These are phyloP conservation scores for Neurospora tetrasperma DNA, from an alignment of 495 filamentous ascomycete species.

Conservation along the genomic window DNA sequence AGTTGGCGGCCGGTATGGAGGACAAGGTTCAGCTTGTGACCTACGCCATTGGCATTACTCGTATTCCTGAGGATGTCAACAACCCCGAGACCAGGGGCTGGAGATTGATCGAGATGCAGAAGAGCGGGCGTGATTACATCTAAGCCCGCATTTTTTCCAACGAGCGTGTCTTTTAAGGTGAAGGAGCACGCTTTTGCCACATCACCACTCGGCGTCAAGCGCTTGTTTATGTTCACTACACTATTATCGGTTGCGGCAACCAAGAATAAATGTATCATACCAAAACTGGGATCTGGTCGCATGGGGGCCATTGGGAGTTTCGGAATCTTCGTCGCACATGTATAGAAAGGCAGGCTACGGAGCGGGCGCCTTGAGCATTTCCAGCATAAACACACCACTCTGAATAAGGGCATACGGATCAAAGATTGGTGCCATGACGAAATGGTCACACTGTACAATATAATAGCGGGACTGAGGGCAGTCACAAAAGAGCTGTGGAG, in stretches of 20 bases:
- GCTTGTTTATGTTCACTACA: not conserved
- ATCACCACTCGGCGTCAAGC: not conserved
- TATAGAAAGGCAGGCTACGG: slow-evolving; percentile 11
- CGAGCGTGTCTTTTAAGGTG: not conserved
- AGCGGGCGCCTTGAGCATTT: slow-evolving; percentile 19
- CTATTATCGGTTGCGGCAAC: slow-evolving; percentile 3
- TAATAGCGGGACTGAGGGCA: not conserved
- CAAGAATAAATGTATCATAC: slow-evolving; percentile 17
- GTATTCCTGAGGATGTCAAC: slow-evolving; percentile 87
- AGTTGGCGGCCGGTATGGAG: slow-evolving; percentile 96
- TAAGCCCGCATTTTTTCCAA: slow-evolving; percentile 3
- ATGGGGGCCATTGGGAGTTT: slow-evolving; percentile 11
- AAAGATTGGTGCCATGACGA: not conserved
- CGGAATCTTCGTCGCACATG: not conserved
- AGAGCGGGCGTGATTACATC: slow-evolving; percentile 84
- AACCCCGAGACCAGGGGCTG: slow-evolving; percentile 95
- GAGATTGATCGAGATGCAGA: slow-evolving; percentile 96
- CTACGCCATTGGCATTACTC: slow-evolving; percentile 91
- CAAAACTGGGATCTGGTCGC: slow-evolving; percentile 12
- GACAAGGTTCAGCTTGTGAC: slow-evolving; percentile 97
- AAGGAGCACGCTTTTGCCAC: not conserved
- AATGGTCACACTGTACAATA: not conserved
- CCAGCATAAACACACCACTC: slow-evolving; percentile 18
- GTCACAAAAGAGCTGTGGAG: not conserved
- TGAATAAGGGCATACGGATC: slow-evolving; percentile 3